Base-by-base conservation (phyloP, 2,329 filamentous ascomycete genomes). In the Aureobasidium uvarum region DNA sequence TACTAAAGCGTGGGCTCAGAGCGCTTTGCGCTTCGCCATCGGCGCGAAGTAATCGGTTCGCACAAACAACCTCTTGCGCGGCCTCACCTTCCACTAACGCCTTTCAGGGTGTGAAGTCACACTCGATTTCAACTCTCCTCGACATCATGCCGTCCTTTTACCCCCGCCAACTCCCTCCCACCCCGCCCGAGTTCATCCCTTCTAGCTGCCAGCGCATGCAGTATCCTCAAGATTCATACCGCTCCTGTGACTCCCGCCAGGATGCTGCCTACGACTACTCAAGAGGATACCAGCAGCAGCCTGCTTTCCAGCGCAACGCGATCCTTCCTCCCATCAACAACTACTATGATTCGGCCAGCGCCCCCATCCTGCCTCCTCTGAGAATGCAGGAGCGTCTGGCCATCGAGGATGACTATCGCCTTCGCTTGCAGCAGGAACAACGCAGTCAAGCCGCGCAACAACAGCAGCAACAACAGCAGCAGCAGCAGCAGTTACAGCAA, bases 91-190 rank as follows among this genome's bases (percentile, higher is more conserved):
- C 23, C 39, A 38, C 66, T 66, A 38, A 67, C 23, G 13, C 46
- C 51, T 23, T 11, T 8, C 38, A 50, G 64, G 68, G 72, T 79
- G 76, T 74, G 75, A 75, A 68, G 66, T 36, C 66, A 66, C 71
- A 69, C 71, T 71, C 75, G 77, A 77, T 80, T 70, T 66, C 69
- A 70, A 71, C 70, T 74, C 69, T 69, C 68, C 69, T 69, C 69
- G 71, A 73, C 73, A 78, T 71, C 74, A 83, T 83, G 81, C 81
- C 81, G 70, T 79, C 80, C 71, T 82, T 82, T 73, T 82, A 82
- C 71, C 77, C 78, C 60, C 76, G 79, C 66, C 73, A 75, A 66
- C 73, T 80, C 55, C 79, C 79, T 67, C 77, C 81, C 67, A 83
- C 81, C 58, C 81, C 81, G 13, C 81, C 81, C 66, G 81, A 82